Evolutionary conservation across 2,329 filamentous ascomycete genomes (phyloP), one percentile per base, ranked within the genome.

Genomic region (Colletotrichum cuscutae): DNA sequence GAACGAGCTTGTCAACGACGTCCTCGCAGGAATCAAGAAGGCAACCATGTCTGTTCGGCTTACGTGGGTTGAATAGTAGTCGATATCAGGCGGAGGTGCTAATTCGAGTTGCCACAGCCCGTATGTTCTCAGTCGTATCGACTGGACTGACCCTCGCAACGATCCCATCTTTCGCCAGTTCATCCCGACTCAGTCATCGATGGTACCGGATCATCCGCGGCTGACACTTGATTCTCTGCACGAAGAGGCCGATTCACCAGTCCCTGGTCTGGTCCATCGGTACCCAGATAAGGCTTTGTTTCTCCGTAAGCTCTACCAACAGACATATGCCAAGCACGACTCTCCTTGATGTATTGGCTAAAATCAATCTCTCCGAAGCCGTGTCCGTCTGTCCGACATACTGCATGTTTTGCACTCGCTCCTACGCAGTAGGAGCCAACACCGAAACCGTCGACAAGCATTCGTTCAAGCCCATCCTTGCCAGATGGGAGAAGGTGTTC

Each of bases 201-300:
- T 90, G 76, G 75, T 86, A 11, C 81, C 84, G 0, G 88, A 92
- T 74, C 90, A 92, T 75, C 86, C 87, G 0, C 83, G 84, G 65
- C 76, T 89, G n/a, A 81, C 81, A 0, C 77, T 91, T 4, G 90
- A 92, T 77, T 90, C 90, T 0, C 80, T 92, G n/a, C 82, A 89
- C 57, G 90, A 92, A 81, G 81, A 82, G 32, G 80, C 81, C 4
- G 89, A 92, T 75, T 88, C 86, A 7, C 88, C 88, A 0, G 88
- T 91, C 2, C 81, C 84, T 19, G 89, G 89, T 0, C 79, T 92
- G 3, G 89, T 92, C 2, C 90, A 92, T 78, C 85, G 90, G n/a
- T 92, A 93, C 77, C 86, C 86, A 0, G 89, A 91, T 72, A 91
- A 90, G 78, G 90, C 87, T 2, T 79, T 92, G 6, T 91, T 92